These are phyloP conservation scores for Entonaema liquescens DNA, from an alignment of 495 filamentous ascomycete genomes.

Conservation along the genomic window DNA sequence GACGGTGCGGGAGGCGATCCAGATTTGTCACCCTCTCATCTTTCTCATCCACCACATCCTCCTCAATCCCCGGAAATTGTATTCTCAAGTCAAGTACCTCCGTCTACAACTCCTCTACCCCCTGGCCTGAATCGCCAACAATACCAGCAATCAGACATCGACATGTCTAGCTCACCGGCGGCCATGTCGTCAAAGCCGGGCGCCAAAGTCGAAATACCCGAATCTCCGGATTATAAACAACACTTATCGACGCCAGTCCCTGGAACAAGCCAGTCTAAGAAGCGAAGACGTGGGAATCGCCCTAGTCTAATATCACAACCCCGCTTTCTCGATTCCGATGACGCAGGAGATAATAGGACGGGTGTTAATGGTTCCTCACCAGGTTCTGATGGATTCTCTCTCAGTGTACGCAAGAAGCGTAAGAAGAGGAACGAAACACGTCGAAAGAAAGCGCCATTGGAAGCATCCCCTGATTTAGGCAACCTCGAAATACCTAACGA, in stretches of 20 bases:
- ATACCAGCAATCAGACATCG: neutral
- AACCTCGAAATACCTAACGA: constrained; percentile 3
- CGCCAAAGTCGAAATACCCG: constrained; percentile 15
- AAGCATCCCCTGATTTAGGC: constrained; percentile 22
- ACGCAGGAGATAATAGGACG: neutral
- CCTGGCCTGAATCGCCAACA: neutral
- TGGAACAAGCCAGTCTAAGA: constrained; percentile 37
- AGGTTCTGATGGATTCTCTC: neutral
- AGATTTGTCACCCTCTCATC: neutral
- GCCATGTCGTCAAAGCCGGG: neutral
- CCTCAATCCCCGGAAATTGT: constrained; percentile 12
- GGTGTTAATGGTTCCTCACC: neutral
- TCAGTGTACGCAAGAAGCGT: neutral
- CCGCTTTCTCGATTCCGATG: neutral
- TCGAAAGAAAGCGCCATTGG: constrained; percentile 2
- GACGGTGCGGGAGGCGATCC: constrained; percentile 5
- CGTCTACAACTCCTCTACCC: neutral
- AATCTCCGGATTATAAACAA: constrained; percentile 32
- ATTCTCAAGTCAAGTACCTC: constrained; percentile 33
- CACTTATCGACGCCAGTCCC: constrained; percentile 17
- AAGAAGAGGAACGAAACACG: neutral
- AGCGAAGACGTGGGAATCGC: constrained; percentile 40
- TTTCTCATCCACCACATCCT: constrained; percentile 8
- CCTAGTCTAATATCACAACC: constrained; percentile 30
- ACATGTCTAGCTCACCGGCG: constrained; percentile 1